phyloP scores from a whole-genome alignment of 2,329 filamentous ascomycete species.

The Fusarium miscanthi region DNA sequence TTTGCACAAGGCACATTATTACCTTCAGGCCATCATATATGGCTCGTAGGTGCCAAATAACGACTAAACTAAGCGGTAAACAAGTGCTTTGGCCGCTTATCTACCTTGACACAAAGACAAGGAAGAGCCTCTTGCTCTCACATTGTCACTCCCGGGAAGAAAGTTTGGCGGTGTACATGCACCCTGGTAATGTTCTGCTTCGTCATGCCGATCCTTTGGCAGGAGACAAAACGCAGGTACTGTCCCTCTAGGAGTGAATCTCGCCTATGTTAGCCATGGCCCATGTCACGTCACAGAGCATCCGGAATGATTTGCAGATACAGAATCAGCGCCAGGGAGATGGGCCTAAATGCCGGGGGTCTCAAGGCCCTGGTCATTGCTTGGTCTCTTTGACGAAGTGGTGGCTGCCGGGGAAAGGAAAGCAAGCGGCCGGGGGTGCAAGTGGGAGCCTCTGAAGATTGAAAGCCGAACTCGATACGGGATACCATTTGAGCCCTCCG shows the following conservation, averaged over 20 bases:
- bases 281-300: background rate
- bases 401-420: background rate
- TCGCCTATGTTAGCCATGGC: background rate
- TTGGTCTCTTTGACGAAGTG: background rate
- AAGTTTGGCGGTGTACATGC: background rate
- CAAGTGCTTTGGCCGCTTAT: background rate
- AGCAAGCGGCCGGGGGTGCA: background rate
- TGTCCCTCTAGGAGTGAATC: background rate
- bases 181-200: background rate
- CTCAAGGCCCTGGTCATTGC: background rate
- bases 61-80: background rate
- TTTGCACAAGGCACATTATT: background rate
- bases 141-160: background rate
- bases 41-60: background rate
- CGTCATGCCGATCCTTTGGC: background rate
- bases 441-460: background rate
- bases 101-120: background rate
- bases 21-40: background rate
- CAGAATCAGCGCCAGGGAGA: background rate
- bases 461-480: background rate
- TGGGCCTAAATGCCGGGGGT: background rate
- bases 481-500: background rate
- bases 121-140: background rate
- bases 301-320: background rate
- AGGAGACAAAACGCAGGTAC: slow-evolving; percentile 4